phyloP scores from a whole-genome alignment of 2,329 filamentous ascomycete species.

The Teratosphaeria viscida region DNA sequence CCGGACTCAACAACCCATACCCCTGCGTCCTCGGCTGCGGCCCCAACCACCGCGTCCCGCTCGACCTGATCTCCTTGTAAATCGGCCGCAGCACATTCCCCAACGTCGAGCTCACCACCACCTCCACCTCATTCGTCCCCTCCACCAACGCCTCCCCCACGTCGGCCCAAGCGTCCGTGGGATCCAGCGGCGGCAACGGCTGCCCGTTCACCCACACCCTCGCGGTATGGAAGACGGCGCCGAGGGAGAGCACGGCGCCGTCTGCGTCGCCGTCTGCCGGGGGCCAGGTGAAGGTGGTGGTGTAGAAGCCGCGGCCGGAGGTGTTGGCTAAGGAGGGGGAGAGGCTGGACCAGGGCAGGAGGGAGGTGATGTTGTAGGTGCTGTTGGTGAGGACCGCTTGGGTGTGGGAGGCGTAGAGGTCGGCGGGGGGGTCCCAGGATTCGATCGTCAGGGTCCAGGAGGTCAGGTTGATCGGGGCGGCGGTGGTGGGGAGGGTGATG shows the following conservation, averaged over 20 bases:
- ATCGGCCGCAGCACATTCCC: conserved; percentile 15
- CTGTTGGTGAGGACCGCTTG: conserved; percentile 19
- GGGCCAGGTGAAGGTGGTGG: conserved; percentile 22
- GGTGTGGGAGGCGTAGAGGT: conserved; percentile 16
- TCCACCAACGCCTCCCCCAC: conserved; percentile 14
- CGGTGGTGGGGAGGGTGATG: conserved; percentile 5
- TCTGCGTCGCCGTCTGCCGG: conserved; percentile 4
- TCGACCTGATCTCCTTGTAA: background rate
- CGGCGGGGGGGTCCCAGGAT: conserved; percentile 29
- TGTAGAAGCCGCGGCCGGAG: conserved; percentile 28
- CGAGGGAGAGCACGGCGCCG: conserved; percentile 21
- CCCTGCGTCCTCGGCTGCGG: background rate
- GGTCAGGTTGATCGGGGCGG: conserved; percentile 17
- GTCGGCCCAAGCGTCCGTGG: conserved; percentile 16
- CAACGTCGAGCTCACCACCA: conserved; percentile 24
- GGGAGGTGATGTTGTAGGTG: conserved; percentile 19
- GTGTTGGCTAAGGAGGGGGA: conserved; percentile 18
- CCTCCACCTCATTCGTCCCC: conserved; percentile 21
- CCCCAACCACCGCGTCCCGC: background rate
- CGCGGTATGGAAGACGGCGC: conserved; percentile 21
- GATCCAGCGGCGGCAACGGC: conserved; percentile 23
- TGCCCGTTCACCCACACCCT: conserved; percentile 22
- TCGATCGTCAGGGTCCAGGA: conserved; percentile 31
- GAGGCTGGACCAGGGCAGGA: conserved; percentile 29
- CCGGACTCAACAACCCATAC: background rate